Percentiles rank a stretch among this genome's conserved stretches.
Conservation (phyloP, 2,329 filamentous ascomycete genomes). For the Xylariales sp. region DNA sequence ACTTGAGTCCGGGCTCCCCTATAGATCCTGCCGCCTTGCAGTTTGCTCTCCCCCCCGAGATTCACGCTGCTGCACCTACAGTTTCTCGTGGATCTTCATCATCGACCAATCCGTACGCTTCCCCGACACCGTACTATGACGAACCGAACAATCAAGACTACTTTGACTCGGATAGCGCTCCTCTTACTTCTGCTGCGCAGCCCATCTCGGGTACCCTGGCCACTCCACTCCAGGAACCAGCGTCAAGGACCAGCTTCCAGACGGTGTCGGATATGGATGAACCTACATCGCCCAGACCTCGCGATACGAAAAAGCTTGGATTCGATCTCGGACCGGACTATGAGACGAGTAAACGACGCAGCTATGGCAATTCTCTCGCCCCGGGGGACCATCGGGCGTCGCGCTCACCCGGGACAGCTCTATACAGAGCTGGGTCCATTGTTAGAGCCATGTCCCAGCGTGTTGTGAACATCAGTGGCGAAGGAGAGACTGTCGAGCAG, state of each 20-base stretch:
- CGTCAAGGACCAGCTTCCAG: conserved; percentile 51
- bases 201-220: conserved; percentile 48
- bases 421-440: conserved; percentile 68
- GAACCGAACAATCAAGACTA: conserved; percentile 34
- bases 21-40: conserved; percentile 50
- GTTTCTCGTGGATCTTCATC: conserved; percentile 21
- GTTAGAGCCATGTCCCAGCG: conserved; percentile 89
- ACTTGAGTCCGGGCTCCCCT: conserved; percentile 39
- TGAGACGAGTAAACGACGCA: conserved; percentile 45
- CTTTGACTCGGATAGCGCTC: conserved; percentile 54
- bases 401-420: conserved; percentile 56
- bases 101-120: conserved; percentile 25
- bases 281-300: conserved; percentile 46
- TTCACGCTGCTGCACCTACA: conserved; percentile 29
- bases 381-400: conserved; percentile 52
- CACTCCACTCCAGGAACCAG: conserved; percentile 34
- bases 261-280: conserved; percentile 48
- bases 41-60: conserved; percentile 50
- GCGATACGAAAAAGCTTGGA: conserved; percentile 50
- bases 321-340: conserved; percentile 55
- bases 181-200: conserved; percentile 51
- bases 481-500: conserved; percentile 76
- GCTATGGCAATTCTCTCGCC: conserved; percentile 52
- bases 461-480: conserved; percentile 95
- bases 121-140: conserved; percentile 37